Evolutionary conservation across 257 asterid species (phyloP), one percentile per base, ranked within the genome.

Genomic region (Handroanthus guayacan): DNA sequence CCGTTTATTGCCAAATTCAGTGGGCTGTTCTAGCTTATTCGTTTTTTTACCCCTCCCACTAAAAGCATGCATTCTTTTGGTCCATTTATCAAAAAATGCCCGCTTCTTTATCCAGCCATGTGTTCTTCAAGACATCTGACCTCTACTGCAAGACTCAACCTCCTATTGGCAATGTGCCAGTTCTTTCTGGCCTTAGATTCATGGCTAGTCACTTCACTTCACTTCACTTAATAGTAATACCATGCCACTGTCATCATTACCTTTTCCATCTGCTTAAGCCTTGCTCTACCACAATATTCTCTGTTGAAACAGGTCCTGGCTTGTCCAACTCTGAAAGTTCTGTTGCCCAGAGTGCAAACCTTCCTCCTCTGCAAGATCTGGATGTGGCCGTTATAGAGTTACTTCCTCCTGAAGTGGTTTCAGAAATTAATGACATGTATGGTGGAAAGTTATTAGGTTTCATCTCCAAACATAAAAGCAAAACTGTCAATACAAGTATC

Each of bases 341-440:
- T 84, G 52, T 48, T 75, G 61, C 80, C 20, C 88, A 11, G 62
- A 75, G 69, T 45, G 72, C 90, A 64, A 74, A 76, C 76, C 96
- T 88, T 78, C 99, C 99, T 84, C 90, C 91, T 81, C 83, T 95
- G 67, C 84, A 86, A 62, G 98, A 92, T 77, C 90, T 95, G 69
- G 97, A 95, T 81, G 71, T 95, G 73, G 88, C 87, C 69, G 97
- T 95, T 81, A 73, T 95, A 78, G 94, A 89, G 86, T 84, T 87
- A 82, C 97, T 95, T 72, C 99, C 99, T 77, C 97, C 89, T 62
- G 96, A 93, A 66, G 86, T 95, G 69, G 72, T 93, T 79, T 82
- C 97, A 63, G 99, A 95, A 79, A 89, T 95, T 56, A 88, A 95
- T 85, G 86, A 80, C 57, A 82, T 95, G 93, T 95, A 95, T 78